phyloP scores from a whole-genome alignment of 2,329 filamentous ascomycete genomes.

The Calonectria honghensis region DNA sequence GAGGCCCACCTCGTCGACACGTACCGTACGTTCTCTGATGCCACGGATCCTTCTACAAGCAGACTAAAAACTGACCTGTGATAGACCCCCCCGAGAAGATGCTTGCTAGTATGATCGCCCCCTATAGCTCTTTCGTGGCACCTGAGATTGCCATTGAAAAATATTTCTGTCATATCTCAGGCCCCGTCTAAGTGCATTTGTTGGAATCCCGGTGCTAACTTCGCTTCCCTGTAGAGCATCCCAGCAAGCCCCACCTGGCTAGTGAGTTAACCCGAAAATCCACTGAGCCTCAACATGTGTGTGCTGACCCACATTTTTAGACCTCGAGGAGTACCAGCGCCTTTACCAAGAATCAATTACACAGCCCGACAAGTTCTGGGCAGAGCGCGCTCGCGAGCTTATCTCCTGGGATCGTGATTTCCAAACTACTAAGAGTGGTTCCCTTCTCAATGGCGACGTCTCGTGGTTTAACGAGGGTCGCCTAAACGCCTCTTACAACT shows the following conservation, averaged over 20 bases:
- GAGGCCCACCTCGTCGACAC: constrained; percentile 88
- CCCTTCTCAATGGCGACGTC: constrained; percentile 85
- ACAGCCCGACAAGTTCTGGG: constrained; percentile 94
- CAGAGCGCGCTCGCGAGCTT: constrained; percentile 87
- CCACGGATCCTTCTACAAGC: constrained; percentile 8
- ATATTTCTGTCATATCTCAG: constrained; percentile 32
- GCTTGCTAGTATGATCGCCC: constrained; percentile 75
- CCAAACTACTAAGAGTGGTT: constrained; percentile 88
- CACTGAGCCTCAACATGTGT: constrained; percentile 52
- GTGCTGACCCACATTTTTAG: constrained; percentile 61
- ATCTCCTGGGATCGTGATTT: constrained; percentile 95
- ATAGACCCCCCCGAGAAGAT: constrained; percentile 79
- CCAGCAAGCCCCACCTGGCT: constrained; percentile 79
- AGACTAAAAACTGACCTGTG: constrained; percentile 47
- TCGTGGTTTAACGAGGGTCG: constrained; percentile 97
- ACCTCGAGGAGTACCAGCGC: constrained; percentile 79
- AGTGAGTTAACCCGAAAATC: constrained; percentile 67
- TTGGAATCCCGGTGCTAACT: constrained; percentile 58
- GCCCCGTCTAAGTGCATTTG: constrained; percentile 35
- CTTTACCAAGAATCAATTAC: constrained; percentile 91
- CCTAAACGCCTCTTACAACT: constrained; percentile 98
- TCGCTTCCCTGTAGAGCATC: constrained; percentile 74
- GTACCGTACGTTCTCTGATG: constrained; percentile 71
- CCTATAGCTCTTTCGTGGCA: constrained; percentile 38
- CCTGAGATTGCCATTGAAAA: constrained; percentile 34